phyloP scores from a whole-genome alignment of 2,329 filamentous ascomycete species.

The Talaromyces rugulosus region DNA sequence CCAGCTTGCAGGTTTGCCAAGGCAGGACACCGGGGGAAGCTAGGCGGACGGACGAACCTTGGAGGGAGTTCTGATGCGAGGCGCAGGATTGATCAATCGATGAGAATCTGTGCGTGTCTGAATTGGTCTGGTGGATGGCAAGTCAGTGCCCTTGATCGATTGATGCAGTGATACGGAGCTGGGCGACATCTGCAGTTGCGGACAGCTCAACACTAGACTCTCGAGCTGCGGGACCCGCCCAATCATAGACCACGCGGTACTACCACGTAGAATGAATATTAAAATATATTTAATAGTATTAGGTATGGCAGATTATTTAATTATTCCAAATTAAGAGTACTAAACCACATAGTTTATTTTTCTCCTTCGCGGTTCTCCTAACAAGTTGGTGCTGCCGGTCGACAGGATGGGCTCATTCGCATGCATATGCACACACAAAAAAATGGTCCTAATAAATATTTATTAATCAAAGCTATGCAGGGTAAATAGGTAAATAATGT shows the following conservation, averaged over 20 bases:
- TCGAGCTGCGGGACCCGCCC: neutral
- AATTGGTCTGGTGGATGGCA: neutral
- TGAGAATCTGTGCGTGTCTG: neutral
- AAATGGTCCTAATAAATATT: no score
- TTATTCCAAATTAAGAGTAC: neutral
- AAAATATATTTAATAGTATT: neutral
- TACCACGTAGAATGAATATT: neutral
- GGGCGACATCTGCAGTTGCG: neutral
- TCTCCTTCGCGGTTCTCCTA: neutral
- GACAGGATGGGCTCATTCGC: neutral
- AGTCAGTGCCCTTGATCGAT: neutral
- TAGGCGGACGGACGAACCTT: neutral
- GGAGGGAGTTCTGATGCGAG: neutral
- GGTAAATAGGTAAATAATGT: no score
- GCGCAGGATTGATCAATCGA: neutral
- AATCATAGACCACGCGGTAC: neutral
- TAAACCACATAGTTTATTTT: no score
- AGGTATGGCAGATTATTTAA: neutral
- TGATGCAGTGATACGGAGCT: neutral
- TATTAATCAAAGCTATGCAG: no score
- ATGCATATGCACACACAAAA: neutral
- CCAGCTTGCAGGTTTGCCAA: slow-evolving; percentile 11
- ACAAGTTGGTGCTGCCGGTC: no score
- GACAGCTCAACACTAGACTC: neutral
- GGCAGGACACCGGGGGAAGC: neutral